phyloP scores from a whole-genome alignment of 371 early-diverging fungal species.

The Apophysomyces variabilis region DNA sequence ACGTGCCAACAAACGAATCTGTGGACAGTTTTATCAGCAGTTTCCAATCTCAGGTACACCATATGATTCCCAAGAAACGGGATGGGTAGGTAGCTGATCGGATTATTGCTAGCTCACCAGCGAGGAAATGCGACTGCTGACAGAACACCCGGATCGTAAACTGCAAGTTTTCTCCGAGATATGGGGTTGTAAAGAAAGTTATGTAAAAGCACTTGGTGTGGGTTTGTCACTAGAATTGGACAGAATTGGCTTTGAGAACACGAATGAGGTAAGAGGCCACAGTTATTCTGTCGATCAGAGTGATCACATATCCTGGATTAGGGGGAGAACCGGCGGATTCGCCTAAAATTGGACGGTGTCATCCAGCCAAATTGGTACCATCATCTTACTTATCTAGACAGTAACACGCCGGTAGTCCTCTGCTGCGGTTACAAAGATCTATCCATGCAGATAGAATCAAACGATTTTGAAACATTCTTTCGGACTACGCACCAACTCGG shows the following conservation, averaged over 20 bases:
- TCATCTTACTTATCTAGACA: neutral
- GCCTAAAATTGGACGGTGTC: neutral
- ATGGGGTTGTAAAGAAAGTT: conserved; percentile 71
- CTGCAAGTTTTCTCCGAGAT: conserved; percentile 52
- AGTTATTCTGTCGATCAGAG: neutral
- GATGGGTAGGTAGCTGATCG: neutral
- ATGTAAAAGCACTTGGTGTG: conserved; percentile 64
- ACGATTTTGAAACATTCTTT: neutral
- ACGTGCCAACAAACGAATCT: conserved; percentile 27
- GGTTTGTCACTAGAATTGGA: conserved; percentile 56
- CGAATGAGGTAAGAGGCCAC: neutral
- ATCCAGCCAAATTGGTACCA: neutral
- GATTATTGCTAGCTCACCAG: conserved; percentile 33
- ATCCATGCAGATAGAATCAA: neutral
- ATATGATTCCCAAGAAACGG: neutral
- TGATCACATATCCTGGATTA: neutral
- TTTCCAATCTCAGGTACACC: conserved; percentile 43
- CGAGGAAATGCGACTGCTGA: conserved; percentile 34
- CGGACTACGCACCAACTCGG: neutral
- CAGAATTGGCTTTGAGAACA: conserved; percentile 38
- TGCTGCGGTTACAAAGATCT: conserved; percentile 1
- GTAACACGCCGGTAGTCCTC: neutral
- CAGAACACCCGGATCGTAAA: conserved; percentile 16
- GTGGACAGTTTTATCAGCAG: conserved; percentile 37
- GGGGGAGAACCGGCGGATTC: neutral